Percentiles rank a stretch among this genome's conserved stretches.
phyloP scores from a whole-genome alignment of 768 basidiomycete genomes.

The Mrakia blollopis region DNA sequence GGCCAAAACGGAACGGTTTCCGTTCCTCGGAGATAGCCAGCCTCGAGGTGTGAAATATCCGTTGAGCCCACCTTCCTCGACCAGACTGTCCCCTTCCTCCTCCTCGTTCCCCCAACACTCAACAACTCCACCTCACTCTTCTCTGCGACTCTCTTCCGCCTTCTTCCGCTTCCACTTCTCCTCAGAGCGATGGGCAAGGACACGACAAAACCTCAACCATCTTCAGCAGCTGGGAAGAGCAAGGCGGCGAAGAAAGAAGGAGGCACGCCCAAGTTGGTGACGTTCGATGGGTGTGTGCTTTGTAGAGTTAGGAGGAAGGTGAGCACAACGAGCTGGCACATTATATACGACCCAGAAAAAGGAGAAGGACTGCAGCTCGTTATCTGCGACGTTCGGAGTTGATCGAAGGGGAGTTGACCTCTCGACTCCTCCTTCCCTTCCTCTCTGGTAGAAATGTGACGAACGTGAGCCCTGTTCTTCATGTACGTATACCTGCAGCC shows the following conservation, averaged over 20 bases:
- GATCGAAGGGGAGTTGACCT: neutral
- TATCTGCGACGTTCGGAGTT: too few species aligned
- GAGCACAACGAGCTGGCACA: neutral
- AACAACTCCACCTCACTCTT: neutral
- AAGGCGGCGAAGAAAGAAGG: neutral
- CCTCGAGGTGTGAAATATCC: too few species aligned
- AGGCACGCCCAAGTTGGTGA: neutral
- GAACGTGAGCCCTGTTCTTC: neutral
- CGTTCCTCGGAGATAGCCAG: too few species aligned
- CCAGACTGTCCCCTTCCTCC: neutral
- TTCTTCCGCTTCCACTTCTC: neutral
- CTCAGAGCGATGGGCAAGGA: neutral
- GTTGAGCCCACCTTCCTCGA: too few species aligned
- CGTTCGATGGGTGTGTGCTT: neutral
- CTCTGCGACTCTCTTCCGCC: neutral
- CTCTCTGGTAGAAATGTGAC: neutral
- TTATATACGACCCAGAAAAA: neutral
- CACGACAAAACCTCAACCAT: neutral
- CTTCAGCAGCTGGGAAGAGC: neutral
- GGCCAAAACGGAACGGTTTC: too few species aligned
- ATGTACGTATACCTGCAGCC: too few species aligned
- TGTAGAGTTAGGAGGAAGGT: conserved; percentile 11
- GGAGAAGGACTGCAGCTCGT: too few species aligned
- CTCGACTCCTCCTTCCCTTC: neutral
- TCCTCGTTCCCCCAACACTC: neutral